Evolutionary conservation across 169 alveolate species (phyloP), one percentile per base, ranked within the genome.

Genomic region (Plasmodium gonderi): DNA sequence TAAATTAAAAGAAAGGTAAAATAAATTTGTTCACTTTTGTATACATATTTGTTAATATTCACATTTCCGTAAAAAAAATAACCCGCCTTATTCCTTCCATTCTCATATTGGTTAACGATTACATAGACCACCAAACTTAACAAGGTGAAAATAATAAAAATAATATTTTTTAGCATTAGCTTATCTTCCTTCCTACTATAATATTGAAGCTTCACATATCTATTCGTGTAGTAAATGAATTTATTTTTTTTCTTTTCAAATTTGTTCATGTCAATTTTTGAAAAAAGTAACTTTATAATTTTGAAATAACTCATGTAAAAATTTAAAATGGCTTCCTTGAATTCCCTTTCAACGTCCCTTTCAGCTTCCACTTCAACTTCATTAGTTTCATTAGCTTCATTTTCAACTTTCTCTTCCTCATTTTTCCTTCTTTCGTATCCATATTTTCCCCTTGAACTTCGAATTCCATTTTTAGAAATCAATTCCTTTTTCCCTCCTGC

Each of bases 241-340:
- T 82, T 69, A 69, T 82, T 82, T 82, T 82, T 82, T 82, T 82
- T 82, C 31, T 82, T 82, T 82, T 82, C 91, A 82, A 82, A 82
- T 26, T 67, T 69, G 64, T 82, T 82, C 91, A 82, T 82, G 47
- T 82, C 82, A 29, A 82, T 82, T 42, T 82, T 82, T 26, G 91
- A 82, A 26, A 82, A 82, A 17, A 82, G 26, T 33, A 82, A 9
- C 40, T 82, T 82, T 12, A 82, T 26, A 82, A 82, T 82, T 36
- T 82, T 67, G 40, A 82, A 82, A 23, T 82, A 82, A 42, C 91
- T 82, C 47, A 82, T 82, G 54, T 82, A 69, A 54, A 82, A 82
- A 45, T 82, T 82, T 68, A 69, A 23, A n/a, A 69, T 23, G 14
- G 91, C 75, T 82, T 82, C 91, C 12, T 44, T 42, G 1, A 82